Evolutionary conservation across 2,329 filamentous ascomycete species (phyloP).

Genomic region (Corynespora cassiicola): DNA sequence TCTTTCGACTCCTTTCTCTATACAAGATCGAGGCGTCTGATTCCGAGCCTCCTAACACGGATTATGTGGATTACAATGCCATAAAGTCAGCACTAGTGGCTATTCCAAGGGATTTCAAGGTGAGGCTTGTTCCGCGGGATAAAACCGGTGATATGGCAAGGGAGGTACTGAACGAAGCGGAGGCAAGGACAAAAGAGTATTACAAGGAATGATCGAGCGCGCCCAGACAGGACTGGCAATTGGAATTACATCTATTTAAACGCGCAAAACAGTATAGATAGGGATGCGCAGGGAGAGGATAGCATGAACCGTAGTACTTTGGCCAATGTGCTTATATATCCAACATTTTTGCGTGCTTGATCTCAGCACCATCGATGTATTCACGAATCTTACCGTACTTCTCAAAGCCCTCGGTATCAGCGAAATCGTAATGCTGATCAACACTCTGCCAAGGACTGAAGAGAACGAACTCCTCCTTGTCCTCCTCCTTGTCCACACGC

Average conservation of each 20-base stretch:
- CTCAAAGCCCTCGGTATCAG: conserved; percentile 37
- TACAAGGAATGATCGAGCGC: conserved; percentile 56
- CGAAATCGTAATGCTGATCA: conserved; percentile 45
- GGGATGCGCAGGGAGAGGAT: no score
- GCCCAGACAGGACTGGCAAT: no score
- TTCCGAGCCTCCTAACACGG: conserved; percentile 62
- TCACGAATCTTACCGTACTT: conserved; percentile 28
- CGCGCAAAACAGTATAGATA: no score
- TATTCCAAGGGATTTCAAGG: conserved; percentile 65
- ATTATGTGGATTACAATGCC: conserved; percentile 68
- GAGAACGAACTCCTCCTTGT: conserved; percentile 51
- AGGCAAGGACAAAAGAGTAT: conserved; percentile 55
- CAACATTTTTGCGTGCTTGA: conserved; percentile 31
- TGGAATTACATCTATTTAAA: no score
- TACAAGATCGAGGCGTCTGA: conserved; percentile 59
- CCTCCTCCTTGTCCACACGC: conserved; percentile 45
- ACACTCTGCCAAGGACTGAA: conserved; percentile 48
- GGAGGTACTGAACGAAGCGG: conserved; percentile 52
- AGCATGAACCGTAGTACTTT: no score
- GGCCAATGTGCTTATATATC: no score
- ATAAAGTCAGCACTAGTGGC: conserved; percentile 66
- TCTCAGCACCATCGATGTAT: conserved; percentile 22
- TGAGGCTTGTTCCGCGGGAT: conserved; percentile 62
- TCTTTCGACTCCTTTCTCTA: conserved; percentile 56
- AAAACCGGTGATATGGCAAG: conserved; percentile 37